phyloP scores from a whole-genome alignment of 306 rosid species.

The Bauhinia variegata region DNA sequence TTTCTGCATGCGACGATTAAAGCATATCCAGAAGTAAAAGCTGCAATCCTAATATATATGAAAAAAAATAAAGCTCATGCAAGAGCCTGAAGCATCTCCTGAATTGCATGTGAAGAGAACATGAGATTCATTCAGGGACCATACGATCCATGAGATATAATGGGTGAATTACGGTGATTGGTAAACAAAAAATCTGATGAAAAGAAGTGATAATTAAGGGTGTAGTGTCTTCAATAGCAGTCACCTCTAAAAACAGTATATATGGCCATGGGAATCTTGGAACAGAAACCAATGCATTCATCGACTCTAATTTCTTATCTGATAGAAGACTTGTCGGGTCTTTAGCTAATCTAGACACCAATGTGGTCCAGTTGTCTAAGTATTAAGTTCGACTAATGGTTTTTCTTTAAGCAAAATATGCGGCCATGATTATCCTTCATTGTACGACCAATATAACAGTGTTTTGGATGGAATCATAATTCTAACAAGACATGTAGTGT shows the following conservation, averaged over 20 bases:
- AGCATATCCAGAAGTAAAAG: not conserved
- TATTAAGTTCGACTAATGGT: constrained; percentile 29
- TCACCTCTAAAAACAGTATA: not conserved
- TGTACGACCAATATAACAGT: no score
- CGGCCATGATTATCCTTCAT: not conserved
- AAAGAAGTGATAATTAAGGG: no score
- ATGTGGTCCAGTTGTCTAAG: constrained; percentile 38
- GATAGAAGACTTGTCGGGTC: constrained; percentile 34
- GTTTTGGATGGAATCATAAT: constrained; percentile 6
- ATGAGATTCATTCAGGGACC: no score
- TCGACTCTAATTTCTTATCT: constrained; percentile 16
- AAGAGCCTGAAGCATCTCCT: constrained; percentile 35
- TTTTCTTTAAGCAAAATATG: constrained; percentile 18
- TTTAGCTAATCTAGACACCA: constrained; percentile 1
- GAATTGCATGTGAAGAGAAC: constrained; percentile 49
- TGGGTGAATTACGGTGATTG: not conserved
- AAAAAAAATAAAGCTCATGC: not conserved
- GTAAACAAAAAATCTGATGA: not conserved
- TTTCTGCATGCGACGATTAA: no score
- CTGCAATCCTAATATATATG: not conserved
- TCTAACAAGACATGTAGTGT: not conserved
- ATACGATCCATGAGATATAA: constrained; percentile 20
- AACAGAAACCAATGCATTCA: constrained; percentile 29
- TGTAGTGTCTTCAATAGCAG: not conserved
- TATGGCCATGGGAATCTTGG: constrained; percentile 25